Conservation (phyloP, 345 rosid genomes). For the Ailanthus altissimus region DNA sequence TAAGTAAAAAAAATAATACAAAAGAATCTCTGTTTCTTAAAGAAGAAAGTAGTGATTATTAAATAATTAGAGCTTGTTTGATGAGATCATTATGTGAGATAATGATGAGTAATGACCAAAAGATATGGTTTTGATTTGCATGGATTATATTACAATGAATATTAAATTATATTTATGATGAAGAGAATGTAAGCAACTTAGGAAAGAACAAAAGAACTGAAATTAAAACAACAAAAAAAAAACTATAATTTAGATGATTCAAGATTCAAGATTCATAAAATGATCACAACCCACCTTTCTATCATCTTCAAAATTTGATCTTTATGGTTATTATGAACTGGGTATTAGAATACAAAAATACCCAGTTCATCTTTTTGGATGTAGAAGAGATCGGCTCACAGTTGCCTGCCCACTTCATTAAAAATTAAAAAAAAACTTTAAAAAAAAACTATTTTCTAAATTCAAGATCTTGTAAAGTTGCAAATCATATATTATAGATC, state of each 20-base stretch:
- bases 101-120: not conserved
- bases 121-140: not conserved
- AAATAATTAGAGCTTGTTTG: not conserved
- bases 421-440: too few species aligned
- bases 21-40: not conserved
- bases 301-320: constrained; percentile 7
- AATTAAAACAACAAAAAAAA: not conserved
- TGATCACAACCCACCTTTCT: constrained; percentile 18
- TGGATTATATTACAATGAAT: not conserved
- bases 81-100: not conserved
- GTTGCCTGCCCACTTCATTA: not conserved
- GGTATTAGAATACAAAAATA: not conserved
- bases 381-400: not conserved
- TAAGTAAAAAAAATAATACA: not conserved
- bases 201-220: not conserved
- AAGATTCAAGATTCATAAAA: not conserved
- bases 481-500: not conserved
- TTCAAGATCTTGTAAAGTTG: too few species aligned
- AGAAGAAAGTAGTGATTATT: not conserved
- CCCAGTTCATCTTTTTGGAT: not conserved
- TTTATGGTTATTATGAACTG: not conserved
- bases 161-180: not conserved
- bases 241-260: not conserved
- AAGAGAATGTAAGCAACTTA: not conserved
- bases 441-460: not conserved